Conservation (phyloP, 805 yeast genomes). For the Starmera caribaea region DNA sequence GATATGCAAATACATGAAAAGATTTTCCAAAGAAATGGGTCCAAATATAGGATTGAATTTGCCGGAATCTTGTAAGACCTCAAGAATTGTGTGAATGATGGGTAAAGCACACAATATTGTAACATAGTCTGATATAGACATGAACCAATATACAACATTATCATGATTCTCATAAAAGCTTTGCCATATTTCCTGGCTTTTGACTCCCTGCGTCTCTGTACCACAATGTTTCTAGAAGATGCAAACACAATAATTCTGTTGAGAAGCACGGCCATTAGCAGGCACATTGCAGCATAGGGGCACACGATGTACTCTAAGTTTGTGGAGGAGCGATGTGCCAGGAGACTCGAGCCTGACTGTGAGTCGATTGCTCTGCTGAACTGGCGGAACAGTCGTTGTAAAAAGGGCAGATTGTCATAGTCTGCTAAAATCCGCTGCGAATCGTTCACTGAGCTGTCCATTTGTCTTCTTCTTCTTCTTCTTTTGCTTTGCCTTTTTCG, state of each 20-base stretch:
- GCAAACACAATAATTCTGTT: conserved; percentile 54
- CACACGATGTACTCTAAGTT: conserved; percentile 34
- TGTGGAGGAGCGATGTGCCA: background rate
- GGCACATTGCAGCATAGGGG: conserved; percentile 42
- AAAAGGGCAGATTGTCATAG: background rate
- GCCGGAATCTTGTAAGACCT: too few relatives aligned
- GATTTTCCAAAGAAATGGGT: conserved; percentile 47
- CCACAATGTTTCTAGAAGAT: conserved; percentile 29
- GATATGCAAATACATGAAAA: conserved; percentile 50
- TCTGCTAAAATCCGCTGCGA: too few relatives aligned
- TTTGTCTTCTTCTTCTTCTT: too few relatives aligned
- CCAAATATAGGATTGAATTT: conserved; percentile 13
- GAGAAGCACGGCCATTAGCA: conserved; percentile 46
- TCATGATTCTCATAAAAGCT: background rate
- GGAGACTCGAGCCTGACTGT: conserved; percentile 11
- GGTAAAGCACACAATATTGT: background rate
- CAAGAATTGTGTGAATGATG: too few relatives aligned
- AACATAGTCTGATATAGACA: background rate
- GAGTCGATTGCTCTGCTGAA: conserved; percentile 12
- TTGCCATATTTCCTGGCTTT: too few relatives aligned
- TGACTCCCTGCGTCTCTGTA: too few relatives aligned
- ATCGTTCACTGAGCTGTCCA: too few relatives aligned
- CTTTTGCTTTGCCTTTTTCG: too few relatives aligned
- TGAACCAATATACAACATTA: conserved; percentile 2
- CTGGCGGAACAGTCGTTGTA: conserved; percentile 7